phyloP scores from a whole-genome alignment of 805 yeast genomes.

The Lipomyces orientalis region DNA sequence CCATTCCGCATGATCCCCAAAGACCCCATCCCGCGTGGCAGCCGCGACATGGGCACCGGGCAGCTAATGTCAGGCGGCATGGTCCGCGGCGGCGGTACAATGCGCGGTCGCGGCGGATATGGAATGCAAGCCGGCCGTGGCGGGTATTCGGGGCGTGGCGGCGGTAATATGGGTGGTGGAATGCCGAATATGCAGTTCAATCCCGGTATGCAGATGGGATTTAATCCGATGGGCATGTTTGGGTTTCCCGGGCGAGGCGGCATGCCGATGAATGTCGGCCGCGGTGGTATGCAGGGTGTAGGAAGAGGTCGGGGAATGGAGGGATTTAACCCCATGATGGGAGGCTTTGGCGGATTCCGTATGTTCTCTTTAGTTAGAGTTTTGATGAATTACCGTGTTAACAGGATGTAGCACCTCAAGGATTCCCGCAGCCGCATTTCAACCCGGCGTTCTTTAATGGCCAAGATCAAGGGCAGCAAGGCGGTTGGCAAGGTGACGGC shows the following conservation, averaged over 20 bases:
- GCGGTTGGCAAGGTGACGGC: conserved; percentile 30
- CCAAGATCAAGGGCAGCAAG: conserved; percentile 31
- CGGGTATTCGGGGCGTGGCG: conserved; percentile 10
- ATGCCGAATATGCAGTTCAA: conserved; percentile 11
- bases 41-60: conserved; percentile 29
- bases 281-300: conserved; percentile 23
- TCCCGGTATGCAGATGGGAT: conserved; percentile 20
- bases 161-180: conserved; percentile 7
- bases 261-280: conserved; percentile 26
- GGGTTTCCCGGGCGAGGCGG: conserved; percentile 36
- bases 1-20: conserved; percentile 38
- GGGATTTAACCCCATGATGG: conserved; percentile 28
- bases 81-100: conserved; percentile 11
- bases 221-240: conserved; percentile 32
- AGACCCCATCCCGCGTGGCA: conserved; percentile 28
- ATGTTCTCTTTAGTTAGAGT: conserved; percentile 4
- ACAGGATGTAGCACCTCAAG: conserved; percentile 24
- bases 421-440: conserved; percentile 36
- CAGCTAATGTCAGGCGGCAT: conserved; percentile 6
- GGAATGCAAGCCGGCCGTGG: conserved; percentile 1
- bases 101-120: conserved; percentile 16
- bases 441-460: conserved; percentile 35
- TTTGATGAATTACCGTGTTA: background rate
- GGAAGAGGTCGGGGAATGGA: conserved; percentile 33
- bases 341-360: conserved; percentile 29